phyloP scores from a whole-genome alignment of 2,329 filamentous ascomycete species.

The Tothia fuscella region DNA sequence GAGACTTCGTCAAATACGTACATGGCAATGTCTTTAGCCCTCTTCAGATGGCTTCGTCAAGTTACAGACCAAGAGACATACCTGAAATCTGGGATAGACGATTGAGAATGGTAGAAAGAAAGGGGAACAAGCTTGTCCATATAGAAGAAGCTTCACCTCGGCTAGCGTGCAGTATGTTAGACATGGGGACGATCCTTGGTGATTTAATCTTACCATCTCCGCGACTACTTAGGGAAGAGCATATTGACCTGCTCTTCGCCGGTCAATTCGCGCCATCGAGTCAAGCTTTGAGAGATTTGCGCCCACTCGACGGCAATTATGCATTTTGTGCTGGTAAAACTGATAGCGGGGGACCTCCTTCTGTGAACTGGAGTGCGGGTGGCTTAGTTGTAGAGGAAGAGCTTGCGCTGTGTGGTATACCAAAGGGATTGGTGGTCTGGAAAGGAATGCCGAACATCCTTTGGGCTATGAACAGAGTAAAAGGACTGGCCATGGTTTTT shows the following conservation, averaged over 20 bases:
- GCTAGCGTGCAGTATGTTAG: not conserved
- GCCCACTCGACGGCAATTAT: not conserved
- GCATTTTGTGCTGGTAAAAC: not conserved
- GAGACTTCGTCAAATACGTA: not conserved
- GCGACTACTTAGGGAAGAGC: not conserved
- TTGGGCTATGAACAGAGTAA: not conserved
- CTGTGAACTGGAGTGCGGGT: not conserved
- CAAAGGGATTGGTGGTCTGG: not conserved
- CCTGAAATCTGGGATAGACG: not conserved
- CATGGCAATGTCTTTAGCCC: not conserved
- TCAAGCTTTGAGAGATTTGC: not conserved
- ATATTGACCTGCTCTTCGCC: not conserved
- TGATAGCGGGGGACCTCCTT: not conserved
- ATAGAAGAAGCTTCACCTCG: not conserved
- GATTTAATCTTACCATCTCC: not conserved
- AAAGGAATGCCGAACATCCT: not conserved
- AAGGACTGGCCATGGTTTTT: not conserved
- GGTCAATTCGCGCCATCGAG: not conserved
- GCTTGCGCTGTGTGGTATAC: not conserved
- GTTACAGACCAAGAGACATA: not conserved
- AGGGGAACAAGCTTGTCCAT: not conserved
- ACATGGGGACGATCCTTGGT: not conserved
- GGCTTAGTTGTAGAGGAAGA: not conserved
- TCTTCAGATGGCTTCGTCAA: not conserved
- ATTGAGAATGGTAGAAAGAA: not conserved